Base-by-base conservation (phyloP, 1,139 yeast genomes). In the Meyerozyma carpophila region DNA sequence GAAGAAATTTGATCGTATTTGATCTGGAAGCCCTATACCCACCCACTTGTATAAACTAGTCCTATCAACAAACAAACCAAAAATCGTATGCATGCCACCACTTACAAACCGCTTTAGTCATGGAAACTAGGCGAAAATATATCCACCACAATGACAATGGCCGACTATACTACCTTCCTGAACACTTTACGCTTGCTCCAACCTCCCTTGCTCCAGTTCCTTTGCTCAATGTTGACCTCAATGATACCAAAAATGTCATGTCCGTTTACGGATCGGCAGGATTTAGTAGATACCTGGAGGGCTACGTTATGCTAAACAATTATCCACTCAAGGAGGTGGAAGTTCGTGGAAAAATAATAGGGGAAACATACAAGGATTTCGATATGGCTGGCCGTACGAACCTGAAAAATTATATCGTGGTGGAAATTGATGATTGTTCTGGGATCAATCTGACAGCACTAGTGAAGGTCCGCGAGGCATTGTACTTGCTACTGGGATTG, bases 241-340 rank as follows among this genome's bases (percentile, higher is more conserved):
- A 41, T 16, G 41, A 32, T 8, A 37, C 49, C 20, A 41, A 40
- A 14, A 41, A 43, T 32, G 41, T 50, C 2, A 27, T 50, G 25
- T 44, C 45, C 25, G 42, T 51, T 2, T 51, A 51, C 38, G 54
- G 54, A 4, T 44, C 44, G 10, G 42, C 42, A 20, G 54, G 50
- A 7, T 26, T 50, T 14, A 36, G 43, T 5, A 16, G 38, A 24
- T 46, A 46, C 40, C 39, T 16, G 13, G 40, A 47, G 34, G 49
- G 51, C 11, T 48, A 37, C 29, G 37, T 50, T 2, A 29, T 51
- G 39, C 41, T 51, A 18, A 42, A 40, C 31, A 51, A 51, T 36
- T 45, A 48, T 37, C 54, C 54, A 4, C 41, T 51, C 8, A 43
- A 41, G 25, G 41, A 34, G 11, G 25, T 45, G 9, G 43, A 39